Percentiles rank a stretch among this genome's conserved stretches.
These are phyloP conservation scores for Barbarea vulgaris DNA, from an alignment of 345 rosid species.

Conservation along the genomic window DNA sequence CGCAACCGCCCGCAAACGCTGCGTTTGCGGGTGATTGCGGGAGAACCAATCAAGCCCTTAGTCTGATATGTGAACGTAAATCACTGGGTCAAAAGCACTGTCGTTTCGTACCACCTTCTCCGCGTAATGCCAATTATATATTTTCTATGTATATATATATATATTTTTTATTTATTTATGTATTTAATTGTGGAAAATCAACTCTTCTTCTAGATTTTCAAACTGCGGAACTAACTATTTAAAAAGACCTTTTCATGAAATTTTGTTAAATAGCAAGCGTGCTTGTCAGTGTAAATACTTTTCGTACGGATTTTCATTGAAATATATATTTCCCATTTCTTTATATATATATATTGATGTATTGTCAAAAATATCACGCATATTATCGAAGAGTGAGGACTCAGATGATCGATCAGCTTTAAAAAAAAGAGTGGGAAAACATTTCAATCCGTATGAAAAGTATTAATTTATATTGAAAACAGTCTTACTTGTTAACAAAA, in stretches of 20 bases:
- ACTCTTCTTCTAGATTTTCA: neutral
- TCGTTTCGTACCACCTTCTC: conserved; percentile 1
- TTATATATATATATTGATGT: neutral
- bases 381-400: neutral
- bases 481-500: neutral
- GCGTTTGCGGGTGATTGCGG: no score
- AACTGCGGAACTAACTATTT: no score
- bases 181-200: neutral
- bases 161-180: neutral
- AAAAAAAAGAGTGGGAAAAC: conserved; percentile 17
- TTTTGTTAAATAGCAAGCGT: neutral
- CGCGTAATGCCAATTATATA: conserved; percentile 9
- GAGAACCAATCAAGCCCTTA: no score
- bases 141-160: conserved; percentile 1
- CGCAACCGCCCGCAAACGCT: no score
- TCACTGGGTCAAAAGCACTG: conserved; percentile 10
- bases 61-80: conserved; percentile 34
- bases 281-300: neutral
- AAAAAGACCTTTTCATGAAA: no score
- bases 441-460: neutral
- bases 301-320: neutral
- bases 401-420: neutral
- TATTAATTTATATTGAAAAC: neutral
- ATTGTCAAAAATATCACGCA: neutral
- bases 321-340: no score